These are phyloP conservation scores for Exophiala mesophila DNA, from an alignment of 2,329 filamentous ascomycete genomes.

Conservation along the genomic window DNA sequence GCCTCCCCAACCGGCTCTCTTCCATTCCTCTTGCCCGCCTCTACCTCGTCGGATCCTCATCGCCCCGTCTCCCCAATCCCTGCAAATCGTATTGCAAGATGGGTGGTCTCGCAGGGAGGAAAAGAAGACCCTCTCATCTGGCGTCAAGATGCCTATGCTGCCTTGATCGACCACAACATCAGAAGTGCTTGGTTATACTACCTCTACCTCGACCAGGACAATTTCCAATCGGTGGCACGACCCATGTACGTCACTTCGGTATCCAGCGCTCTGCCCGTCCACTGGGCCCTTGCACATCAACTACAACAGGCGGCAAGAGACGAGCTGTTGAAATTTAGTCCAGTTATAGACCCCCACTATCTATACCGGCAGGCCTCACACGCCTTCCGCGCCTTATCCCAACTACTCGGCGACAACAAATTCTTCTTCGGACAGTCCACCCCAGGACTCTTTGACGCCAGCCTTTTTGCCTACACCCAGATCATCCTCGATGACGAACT, in stretches of 20 bases:
- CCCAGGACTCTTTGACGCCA: constrained; percentile 78
- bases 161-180: constrained; percentile 71
- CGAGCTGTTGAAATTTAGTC: constrained; percentile 63
- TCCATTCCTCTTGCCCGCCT: constrained; percentile 70
- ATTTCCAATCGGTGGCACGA: constrained; percentile 61
- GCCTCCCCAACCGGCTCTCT: constrained; percentile 84
- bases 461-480: constrained; percentile 84
- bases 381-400: constrained; percentile 59
- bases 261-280: constrained; percentile 58
- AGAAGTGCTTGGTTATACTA: constrained; percentile 84
- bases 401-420: constrained; percentile 51
- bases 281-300: constrained; percentile 57
- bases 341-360: constrained; percentile 51
- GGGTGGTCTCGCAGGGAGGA: constrained; percentile 44
- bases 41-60: constrained; percentile 20
- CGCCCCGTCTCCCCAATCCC: constrained; percentile 46
- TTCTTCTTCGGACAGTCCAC: constrained; percentile 57
- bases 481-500: constrained; percentile 63
- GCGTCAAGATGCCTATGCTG: constrained; percentile 68
- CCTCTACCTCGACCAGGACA: constrained; percentile 69
- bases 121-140: constrained; percentile 49
- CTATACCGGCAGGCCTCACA: constrained; percentile 57
- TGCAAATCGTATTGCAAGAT: constrained; percentile 64
- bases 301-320: constrained; percentile 67
- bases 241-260: constrained; percentile 65